A percentile compares a stretch with the other conserved stretches of the same genome.
Conservation (phyloP, 2,329 filamentous ascomycete genomes). For the Phoma sp. region DNA sequence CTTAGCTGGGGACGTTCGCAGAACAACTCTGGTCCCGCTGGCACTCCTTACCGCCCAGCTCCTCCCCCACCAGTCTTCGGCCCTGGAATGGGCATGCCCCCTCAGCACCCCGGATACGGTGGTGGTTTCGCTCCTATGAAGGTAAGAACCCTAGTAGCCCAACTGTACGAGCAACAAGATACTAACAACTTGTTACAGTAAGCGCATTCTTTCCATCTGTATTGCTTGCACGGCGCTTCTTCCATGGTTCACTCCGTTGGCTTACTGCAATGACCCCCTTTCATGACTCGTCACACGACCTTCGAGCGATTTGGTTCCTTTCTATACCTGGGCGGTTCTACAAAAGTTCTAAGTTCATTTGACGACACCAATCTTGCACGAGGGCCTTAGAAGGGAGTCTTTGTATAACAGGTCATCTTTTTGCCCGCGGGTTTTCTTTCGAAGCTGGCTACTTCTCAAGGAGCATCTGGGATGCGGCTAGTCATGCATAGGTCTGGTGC, state of each 20-base stretch:
- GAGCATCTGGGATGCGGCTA: constrained; percentile 45
- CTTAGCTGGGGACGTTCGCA: constrained; percentile 97
- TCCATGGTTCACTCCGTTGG: constrained; percentile 44
- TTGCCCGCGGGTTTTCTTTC: constrained; percentile 42
- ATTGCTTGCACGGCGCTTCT: constrained; percentile 44
- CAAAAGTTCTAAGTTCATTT: constrained; percentile 50
- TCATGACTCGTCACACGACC: constrained; percentile 49
- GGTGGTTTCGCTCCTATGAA: constrained; percentile 72
- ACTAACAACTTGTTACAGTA: constrained; percentile 35
- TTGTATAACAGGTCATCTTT: constrained; percentile 49
- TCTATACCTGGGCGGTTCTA: constrained; percentile 45
- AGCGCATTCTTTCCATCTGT: constrained; percentile 47
- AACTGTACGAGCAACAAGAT: constrained; percentile 4
- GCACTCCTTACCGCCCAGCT: constrained; percentile 94
- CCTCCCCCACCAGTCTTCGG: constrained; percentile 76
- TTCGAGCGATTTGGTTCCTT: constrained; percentile 47
- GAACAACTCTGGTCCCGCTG: constrained; percentile 97
- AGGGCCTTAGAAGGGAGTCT: constrained; percentile 43
- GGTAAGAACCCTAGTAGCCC: constrained; percentile 50
- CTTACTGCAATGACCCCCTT: constrained; percentile 44
- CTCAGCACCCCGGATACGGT: constrained; percentile 61
- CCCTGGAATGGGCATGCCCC: constrained; percentile 72
- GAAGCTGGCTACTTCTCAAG: constrained; percentile 36
- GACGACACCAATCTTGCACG: constrained; percentile 44
- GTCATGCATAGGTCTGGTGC: constrained; percentile 41